Evolutionary conservation across 2,329 filamentous ascomycete genomes (phyloP), one percentile per base, ranked within the genome.

Genomic region (Cladophialophora carrionii): DNA sequence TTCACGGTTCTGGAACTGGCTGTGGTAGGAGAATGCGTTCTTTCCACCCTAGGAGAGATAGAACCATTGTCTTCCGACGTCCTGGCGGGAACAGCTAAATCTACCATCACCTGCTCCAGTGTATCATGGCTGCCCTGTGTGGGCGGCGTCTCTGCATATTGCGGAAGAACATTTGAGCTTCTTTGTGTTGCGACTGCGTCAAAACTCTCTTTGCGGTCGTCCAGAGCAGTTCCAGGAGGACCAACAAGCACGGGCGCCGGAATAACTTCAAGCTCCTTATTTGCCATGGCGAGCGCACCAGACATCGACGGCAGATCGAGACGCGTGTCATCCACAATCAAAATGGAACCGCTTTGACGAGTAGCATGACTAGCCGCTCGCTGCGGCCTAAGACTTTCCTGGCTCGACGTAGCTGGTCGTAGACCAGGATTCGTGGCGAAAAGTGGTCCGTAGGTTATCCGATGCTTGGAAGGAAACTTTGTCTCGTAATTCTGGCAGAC

Each of bases 341-440:
- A 84, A 70, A 96, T 96, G 0, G 92, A 96, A 73, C 93, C 89
- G 80, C 91, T 96, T n/a, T 91, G 90, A 10, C 83, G 83, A 0
- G 92, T 95, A 52, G 94, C 85, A 62, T 81, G 81, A 68, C 84
- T 87, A 59, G 74, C 70, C 34, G 72, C 65, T 52, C 83, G 77
- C 61, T 69, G 74, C 64, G 65, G 65, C 43, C 41, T 59, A 29
- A 53, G 34, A 37, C 54, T 24, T 20, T 56, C 52, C 48, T 48
- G 60, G 32, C 41, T 31, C 17, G 41, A n/a, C 4, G 58, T 51
- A 22, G 46, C 24, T 17, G 60, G 46, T 29, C 60, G 52, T 34
- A 66, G 32, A n/a, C 57, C 37, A n/a, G 64, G 57, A 52, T 68
- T 55, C 32, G 26, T 67, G 24, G 62, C 65, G 41, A 62, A 63